These are phyloP conservation scores for Bonia amplexicaulis DNA, from an alignment of 176 grass and related monocot genomes.

Conservation along the genomic window DNA sequence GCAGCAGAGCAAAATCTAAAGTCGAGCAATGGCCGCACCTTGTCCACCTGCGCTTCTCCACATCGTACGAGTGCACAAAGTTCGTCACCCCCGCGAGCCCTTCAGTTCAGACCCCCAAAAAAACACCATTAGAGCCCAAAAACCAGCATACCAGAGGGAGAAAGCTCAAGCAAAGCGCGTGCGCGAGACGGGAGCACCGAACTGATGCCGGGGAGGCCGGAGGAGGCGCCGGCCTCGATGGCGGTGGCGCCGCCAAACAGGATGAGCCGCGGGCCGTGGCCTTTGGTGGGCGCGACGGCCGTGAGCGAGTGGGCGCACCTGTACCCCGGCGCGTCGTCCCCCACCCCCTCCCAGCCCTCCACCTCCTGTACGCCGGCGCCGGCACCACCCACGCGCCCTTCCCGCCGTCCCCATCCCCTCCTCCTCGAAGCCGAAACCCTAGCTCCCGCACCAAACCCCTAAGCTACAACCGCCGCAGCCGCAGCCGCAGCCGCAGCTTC, in stretches of 20 bases:
- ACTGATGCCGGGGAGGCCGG: constrained; percentile 83
- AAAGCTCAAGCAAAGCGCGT: not conserved
- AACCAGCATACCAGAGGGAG: not conserved
- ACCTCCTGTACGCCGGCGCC: constrained; percentile 65
- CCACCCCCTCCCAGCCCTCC: constrained; percentile 52
- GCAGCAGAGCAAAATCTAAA: not conserved
- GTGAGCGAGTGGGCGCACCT: constrained; percentile 86
- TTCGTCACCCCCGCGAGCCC: constrained; percentile 95
- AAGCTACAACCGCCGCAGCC: not conserved
- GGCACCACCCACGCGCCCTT: constrained; percentile 67
- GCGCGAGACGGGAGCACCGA: constrained; percentile 6
- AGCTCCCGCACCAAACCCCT: not conserved
- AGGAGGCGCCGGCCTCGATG: constrained; percentile 70
- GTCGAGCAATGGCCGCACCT: constrained; percentile 32
- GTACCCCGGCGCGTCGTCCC: constrained; percentile 73
- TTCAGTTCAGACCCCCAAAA: constrained; percentile 11
- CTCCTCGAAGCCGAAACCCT: constrained; percentile 2
- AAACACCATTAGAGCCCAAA: constrained; percentile 17
- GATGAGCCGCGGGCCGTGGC: constrained; percentile 81
- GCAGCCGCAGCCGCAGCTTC: not conserved
- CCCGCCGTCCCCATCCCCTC: constrained; percentile 46
- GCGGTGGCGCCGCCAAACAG: constrained; percentile 95
- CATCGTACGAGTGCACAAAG: constrained; percentile 88
- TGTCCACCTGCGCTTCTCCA: constrained; percentile 67
- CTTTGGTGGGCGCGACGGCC: constrained; percentile 72